phyloP scores from a whole-genome alignment of 1,139 yeast genomes.

The Geotrichum histeridarum region DNA sequence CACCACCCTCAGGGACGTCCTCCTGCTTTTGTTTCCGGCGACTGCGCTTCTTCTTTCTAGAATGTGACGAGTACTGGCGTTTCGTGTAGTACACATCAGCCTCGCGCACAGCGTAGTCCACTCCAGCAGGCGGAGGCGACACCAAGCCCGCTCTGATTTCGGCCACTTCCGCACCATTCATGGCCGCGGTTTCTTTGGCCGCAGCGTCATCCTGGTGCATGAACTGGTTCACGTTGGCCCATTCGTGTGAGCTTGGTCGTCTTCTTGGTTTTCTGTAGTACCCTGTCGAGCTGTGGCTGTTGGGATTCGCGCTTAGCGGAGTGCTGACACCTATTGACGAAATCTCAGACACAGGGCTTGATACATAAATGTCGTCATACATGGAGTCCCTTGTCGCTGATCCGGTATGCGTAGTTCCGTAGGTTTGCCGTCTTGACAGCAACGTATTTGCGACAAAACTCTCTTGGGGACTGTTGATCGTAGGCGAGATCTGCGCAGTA shows the following conservation, averaged over 20 bases:
- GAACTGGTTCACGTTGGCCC: constrained; percentile 19
- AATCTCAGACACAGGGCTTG: constrained; percentile 12
- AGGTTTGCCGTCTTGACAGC: neutral
- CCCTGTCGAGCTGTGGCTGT: constrained; percentile 16
- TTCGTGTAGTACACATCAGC: constrained; percentile 36
- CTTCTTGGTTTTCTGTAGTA: constrained; percentile 32
- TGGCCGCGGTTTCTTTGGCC: constrained; percentile 1
- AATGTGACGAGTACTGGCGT: constrained; percentile 6
- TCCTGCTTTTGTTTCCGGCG: constrained; percentile 6
- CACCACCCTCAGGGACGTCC: neutral
- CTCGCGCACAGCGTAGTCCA: constrained; percentile 38
- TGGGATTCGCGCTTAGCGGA: constrained; percentile 6
- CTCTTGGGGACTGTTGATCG: neutral
- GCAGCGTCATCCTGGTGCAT: constrained; percentile 3
- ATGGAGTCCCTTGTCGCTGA: neutral
- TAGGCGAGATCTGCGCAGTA: constrained; percentile 5
- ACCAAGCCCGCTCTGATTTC: constrained; percentile 9
- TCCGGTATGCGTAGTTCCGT: neutral
- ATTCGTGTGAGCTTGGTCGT: constrained; percentile 29
- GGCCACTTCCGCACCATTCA: neutral
- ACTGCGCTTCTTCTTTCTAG: constrained; percentile 1
- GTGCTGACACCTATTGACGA: constrained; percentile 4
- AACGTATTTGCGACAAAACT: neutral
- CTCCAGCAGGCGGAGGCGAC: constrained; percentile 23
- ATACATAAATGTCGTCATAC: constrained; percentile 8